phyloP scores from a whole-genome alignment of 2,329 filamentous ascomycete genomes.

The Tolypocladium ovalisporum region DNA sequence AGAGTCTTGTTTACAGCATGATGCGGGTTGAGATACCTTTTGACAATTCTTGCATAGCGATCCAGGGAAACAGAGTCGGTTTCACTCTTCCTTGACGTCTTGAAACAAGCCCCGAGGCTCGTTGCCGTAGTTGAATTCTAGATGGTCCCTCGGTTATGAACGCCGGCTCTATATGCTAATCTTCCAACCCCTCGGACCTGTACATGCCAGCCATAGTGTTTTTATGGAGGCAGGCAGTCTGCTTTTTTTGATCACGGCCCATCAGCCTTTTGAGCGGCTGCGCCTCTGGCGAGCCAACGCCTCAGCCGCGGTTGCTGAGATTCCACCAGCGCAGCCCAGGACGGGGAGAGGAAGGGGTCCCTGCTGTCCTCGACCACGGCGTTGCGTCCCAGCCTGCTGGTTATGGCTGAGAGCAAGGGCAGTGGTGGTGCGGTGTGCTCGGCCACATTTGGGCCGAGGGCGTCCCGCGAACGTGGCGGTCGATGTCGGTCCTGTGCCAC shows the following conservation, averaged over 20 bases:
- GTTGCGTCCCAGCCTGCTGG: neutral
- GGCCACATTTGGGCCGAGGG: constrained; percentile 5
- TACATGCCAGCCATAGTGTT: neutral
- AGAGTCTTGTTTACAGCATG: neutral
- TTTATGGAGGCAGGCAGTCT: neutral
- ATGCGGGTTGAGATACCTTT: neutral
- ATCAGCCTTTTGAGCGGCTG: neutral
- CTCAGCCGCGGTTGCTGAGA: constrained; percentile 1
- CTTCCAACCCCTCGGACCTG: neutral
- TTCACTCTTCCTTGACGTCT: neutral
- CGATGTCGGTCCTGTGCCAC: neutral
- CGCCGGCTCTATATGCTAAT: neutral
- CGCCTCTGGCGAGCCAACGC: neutral
- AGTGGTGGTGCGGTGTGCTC: neutral
- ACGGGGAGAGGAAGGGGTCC: constrained; percentile 7
- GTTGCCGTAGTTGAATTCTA: neutral
- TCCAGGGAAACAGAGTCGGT: neutral
- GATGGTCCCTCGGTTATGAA: neutral
- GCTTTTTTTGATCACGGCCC: neutral
- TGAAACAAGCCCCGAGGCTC: neutral
- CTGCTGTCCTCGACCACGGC: neutral
- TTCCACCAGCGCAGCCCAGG: constrained; percentile 7
- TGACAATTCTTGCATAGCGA: neutral
- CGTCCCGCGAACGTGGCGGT: neutral
- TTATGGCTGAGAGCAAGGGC: constrained; percentile 2